Conservation (phyloP, 108 stramenopile species). For the Stephanodiscus triporus region DNA sequence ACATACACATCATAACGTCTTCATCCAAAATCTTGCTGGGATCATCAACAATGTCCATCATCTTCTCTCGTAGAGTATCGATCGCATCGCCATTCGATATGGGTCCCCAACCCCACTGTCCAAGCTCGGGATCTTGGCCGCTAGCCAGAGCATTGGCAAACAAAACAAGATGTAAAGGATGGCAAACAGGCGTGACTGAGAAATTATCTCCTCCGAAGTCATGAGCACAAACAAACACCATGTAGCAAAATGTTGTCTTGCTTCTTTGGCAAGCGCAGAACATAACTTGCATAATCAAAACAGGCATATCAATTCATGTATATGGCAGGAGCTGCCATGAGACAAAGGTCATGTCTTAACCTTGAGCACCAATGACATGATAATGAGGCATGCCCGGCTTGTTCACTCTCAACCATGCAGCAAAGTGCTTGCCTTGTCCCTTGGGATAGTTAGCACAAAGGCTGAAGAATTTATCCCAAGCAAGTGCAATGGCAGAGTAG, state of each 20-base stretch:
- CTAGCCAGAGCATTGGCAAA: constrained; percentile 20
- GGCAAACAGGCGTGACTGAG: constrained; percentile 9
- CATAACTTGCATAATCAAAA: constrained; percentile 17
- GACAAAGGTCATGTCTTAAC: constrained; percentile 23
- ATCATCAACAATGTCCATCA: no score
- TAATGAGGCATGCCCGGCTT: constrained; percentile 17
- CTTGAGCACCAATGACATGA: constrained; percentile 28
- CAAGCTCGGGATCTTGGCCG: constrained; percentile 14
- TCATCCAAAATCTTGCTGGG: no score
- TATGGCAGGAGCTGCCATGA: not conserved
- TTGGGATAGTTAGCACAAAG: constrained; percentile 34
- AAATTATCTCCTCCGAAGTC: constrained; percentile 24
- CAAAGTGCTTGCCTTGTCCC: constrained; percentile 22
- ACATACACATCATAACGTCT: not conserved
- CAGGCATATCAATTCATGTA: not conserved
- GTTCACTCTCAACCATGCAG: not conserved
- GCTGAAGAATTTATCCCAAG: constrained; percentile 9
- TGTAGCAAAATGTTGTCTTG: constrained; percentile 13
- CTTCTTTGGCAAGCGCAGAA: not conserved
- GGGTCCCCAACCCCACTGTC: no score
- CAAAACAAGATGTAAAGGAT: constrained; percentile 22
- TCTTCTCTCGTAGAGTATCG: no score
- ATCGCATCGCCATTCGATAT: no score
- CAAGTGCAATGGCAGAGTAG: constrained; percentile 2
- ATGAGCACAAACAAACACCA: constrained; percentile 13